Base-by-base conservation (phyloP, 2,329 filamentous ascomycete species). In the Alternaria atra region DNA sequence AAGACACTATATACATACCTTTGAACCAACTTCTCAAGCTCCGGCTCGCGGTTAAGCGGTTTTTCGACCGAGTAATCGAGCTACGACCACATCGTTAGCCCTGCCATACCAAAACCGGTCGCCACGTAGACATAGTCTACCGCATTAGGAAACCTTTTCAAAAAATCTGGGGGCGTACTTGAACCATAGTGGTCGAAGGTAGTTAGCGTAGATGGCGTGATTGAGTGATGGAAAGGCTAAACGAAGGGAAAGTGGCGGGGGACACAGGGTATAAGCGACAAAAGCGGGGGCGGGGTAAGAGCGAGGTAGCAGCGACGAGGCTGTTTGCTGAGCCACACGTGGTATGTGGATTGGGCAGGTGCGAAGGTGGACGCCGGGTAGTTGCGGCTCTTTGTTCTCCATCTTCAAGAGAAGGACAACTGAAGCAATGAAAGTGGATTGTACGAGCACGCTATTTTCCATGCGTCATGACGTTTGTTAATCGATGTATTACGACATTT, bases 31-130 rank as follows among this genome's bases (percentile, higher is more conserved):
- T 81, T 74, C 54, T 80, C 69, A 13, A 82, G 61, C 30, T 80
- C 75, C 4, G 83, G 83, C 69, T 85, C 83, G 52, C 82, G 77
- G 63, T 84, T 84, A 44, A 84, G 74, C 50, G 83, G 83, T 51
- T 83, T 66, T 56, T 82, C 76, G 54, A 80, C 80, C 12, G 77
- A 74, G 52, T 82, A 81, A 52, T 81, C 78, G 20, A 77, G 69
- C 75, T 78, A 67, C 66, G 65, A 70, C 59, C 61, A 69, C 65
- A 67, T 39, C n/a, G 40, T 68, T 50, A 66, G 58, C 58, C 42
- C 55, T 56, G 20, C 25, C 48, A 46, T 34, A 7, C 35, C 29
- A 10, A 47, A 10, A 6, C 30, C 25, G 23, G 59, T 25, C 42
- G 12, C 17, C 52, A 44, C 55, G 7, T 13, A 55, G 55, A 69